Evolutionary conservation across 2,329 filamentous ascomycete species (phyloP), one percentile per base, ranked within the genome.

Genomic region (Aureobasidium sp.): DNA sequence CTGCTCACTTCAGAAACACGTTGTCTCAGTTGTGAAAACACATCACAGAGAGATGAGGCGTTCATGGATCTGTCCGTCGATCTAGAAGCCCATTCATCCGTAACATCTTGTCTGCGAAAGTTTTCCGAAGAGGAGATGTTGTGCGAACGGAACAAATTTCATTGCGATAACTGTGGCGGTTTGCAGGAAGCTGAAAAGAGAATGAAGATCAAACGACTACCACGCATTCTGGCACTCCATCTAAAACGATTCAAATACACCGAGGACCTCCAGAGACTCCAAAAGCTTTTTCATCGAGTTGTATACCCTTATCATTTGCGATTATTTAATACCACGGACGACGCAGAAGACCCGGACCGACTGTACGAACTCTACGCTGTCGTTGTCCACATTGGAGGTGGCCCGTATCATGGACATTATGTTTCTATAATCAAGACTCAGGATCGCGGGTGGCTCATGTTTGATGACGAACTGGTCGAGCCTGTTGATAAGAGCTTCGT

Each of bases 41-140:
- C 91, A 29, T 99, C 94, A 5, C 92, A 96, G 72, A 83, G 94
- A 71, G 93, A 99, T 72, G 94, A 99, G 76, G 91, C 92, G 0
- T 99, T 99, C 71, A 79, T 99, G 55, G 94, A 99, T 75, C 79
- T 99, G 24, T 97, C 94, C 0, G 96, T 99, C 61, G 94, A 99
- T 74, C 79, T 99, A 13, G 92, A 96, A 67, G 88, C 97, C 71
- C 92, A 97, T 73, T 92, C 92, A 0, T 99, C 94, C 0, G 94
- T 99, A 3, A 97, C 94, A 2, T 93, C 94, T 29, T 99, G 94
- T 73, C 77, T 99, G 66, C 85, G 90, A 63, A 96, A 97, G 70
- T 99, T 99, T 71, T 99, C 94, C 0, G 92, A 94, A 50, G 94
- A 97, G 70, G 94, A 99, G 75, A 97, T 97, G 91, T 82, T 99